Evolutionary conservation across 1,284 basidiomycete genomes (phyloP), one percentile per base, ranked within the genome.

Genomic region (Austroboletus sp.): DNA sequence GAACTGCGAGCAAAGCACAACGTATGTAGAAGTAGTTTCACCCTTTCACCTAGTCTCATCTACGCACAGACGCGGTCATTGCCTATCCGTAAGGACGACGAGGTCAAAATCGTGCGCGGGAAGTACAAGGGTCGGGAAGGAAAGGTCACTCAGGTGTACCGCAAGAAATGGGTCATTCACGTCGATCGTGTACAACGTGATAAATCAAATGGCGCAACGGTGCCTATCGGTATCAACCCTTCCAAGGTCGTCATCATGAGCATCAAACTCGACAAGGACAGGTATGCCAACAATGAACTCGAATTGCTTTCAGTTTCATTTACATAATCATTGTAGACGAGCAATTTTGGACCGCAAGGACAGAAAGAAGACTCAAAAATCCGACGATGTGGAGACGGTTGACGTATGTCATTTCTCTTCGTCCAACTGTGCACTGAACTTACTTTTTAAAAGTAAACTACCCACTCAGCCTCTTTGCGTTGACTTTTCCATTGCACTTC

Each of bases 111-210:
- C 62, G 91, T 98, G 57, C 78, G 91, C 59, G 92, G 92, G 52
- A 92, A 94, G 71, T 92, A 94, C 83, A 95, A 94, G 79, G 93
- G 95, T 55, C 84, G 93, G 70, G 96, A 99, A 79, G 96, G 96
- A 66, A 95, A 96, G 75, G 82, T 94, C 57, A 89, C 87, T 53
- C 90, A 93, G 72, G 94, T 98, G 54, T 97, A 97, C 83, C 89
- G 95, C 69, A 97, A 98, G 87, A 97, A 97, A 74, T 98, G 91
- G 89, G 91, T 98, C 49, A 89, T 98, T 71, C 88, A 98, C 75
- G 89, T 99, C 66, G 96, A 98, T 72, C 90, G 94, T 68, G 93
- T 99, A 53, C 85, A 89, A 63, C 84, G 94, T 57, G 96, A 99
- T 78, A 98, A 98, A 77, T 90, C 90, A 58, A 97, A 96, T 69